Evolutionary conservation across 129 eudicot species (phyloP).

Genomic region (Rutidosis leptorrhynchoides): DNA sequence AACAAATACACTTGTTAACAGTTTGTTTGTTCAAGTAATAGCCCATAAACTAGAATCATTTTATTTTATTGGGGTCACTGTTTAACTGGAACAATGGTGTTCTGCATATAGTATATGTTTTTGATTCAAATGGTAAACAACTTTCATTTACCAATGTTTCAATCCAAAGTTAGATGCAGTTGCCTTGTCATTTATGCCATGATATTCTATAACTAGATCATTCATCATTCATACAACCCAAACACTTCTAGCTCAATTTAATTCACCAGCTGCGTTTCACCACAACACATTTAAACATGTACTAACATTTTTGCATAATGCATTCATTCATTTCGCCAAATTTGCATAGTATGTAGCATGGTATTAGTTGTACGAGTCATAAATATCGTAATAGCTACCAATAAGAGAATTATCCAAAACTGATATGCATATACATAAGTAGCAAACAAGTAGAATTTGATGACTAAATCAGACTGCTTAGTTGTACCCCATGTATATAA

Average conservation of each 20-base stretch:
- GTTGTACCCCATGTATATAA: background rate
- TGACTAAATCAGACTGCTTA: background rate
- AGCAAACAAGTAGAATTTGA: conserved; percentile 3
- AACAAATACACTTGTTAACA: too few relatives aligned
- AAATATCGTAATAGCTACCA: background rate
- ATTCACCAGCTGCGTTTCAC: conserved; percentile 6
- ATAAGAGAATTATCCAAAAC: background rate
- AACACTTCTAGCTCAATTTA: background rate
- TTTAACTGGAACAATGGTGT: background rate
- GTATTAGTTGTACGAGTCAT: background rate
- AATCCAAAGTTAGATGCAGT: background rate
- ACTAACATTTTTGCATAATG: background rate
- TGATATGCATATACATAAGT: background rate
- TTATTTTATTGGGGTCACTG: background rate
- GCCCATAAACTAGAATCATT: too few relatives aligned
- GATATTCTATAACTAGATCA: conserved; percentile 1
- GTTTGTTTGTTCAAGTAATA: too few relatives aligned
- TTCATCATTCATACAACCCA: background rate
- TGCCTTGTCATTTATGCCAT: background rate
- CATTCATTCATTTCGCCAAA: conserved; percentile 2
- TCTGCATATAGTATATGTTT: background rate
- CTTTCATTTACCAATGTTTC: background rate
- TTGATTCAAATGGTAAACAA: background rate
- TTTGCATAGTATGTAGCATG: background rate
- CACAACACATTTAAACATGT: background rate